These are phyloP conservation scores for Boletus sp. DNA, from an alignment of 768 basidiomycete genomes.

Conservation along the genomic window DNA sequence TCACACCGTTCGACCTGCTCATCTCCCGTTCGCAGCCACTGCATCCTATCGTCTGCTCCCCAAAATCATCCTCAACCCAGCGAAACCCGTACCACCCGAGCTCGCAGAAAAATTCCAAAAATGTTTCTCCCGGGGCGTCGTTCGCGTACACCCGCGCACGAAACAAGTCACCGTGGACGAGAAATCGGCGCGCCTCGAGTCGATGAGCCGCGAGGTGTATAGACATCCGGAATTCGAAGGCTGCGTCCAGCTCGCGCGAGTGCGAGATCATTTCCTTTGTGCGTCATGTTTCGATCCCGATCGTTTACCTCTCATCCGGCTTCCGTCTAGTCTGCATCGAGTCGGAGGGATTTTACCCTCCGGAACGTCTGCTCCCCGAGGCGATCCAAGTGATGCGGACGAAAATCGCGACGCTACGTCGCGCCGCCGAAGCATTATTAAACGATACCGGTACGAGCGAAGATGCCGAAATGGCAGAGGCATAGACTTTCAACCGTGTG, in stretches of 20 bases:
- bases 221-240: conserved; percentile 89
- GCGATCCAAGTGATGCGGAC: conserved; percentile 77
- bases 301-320: neutral
- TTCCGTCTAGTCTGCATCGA: conserved; percentile 73
- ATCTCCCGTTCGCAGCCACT: conserved; percentile 56
- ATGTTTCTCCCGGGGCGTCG: conserved; percentile 86
- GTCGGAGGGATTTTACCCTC: conserved; percentile 85
- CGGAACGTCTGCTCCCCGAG: conserved; percentile 79
- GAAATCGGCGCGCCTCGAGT: conserved; percentile 73
- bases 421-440: conserved; percentile 58
- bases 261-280: conserved; percentile 95
- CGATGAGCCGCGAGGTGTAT: conserved; percentile 88
- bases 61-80: conserved; percentile 65
- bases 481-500: conserved; percentile 14
- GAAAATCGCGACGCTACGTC: conserved; percentile 64
- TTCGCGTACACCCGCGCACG: conserved; percentile 57
- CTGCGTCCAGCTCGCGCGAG: conserved; percentile 76
- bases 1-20: neutral
- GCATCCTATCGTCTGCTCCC: conserved; percentile 95
- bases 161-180: conserved; percentile 62
- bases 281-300: conserved; percentile 30
- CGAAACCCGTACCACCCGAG: conserved; percentile 73
- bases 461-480: conserved; percentile 57
- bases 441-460: conserved; percentile 39
- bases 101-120: conserved; percentile 77